phyloP scores from a whole-genome alignment of 2,329 filamentous ascomycete species.

The Claviceps quebecensis region DNA sequence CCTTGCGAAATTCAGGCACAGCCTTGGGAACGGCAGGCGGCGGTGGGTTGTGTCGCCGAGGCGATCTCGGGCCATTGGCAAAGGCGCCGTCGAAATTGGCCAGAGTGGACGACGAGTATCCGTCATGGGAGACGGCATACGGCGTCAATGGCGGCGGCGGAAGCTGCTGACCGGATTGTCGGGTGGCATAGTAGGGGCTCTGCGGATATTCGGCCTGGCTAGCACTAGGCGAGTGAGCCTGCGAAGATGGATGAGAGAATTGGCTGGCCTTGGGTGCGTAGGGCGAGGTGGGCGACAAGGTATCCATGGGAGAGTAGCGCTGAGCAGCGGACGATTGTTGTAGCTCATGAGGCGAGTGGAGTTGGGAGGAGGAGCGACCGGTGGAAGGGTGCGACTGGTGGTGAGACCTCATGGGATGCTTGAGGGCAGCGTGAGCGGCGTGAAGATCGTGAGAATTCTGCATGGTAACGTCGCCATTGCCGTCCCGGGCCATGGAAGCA shows the following conservation, averaged over 20 bases:
- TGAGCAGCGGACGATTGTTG: slow-evolving; percentile 65
- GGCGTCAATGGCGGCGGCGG: slow-evolving; percentile 63
- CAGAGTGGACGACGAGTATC: slow-evolving; percentile 60
- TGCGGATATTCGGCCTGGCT: slow-evolving; percentile 46
- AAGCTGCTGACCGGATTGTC: slow-evolving; percentile 30
- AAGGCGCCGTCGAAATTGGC: slow-evolving; percentile 57
- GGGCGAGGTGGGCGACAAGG: slow-evolving; percentile 64
- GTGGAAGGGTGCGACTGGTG: slow-evolving; percentile 58
- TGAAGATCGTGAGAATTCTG: slow-evolving; percentile 75
- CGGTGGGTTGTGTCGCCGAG: slow-evolving; percentile 33
- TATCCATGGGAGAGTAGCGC: slow-evolving; percentile 93
- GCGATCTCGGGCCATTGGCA: slow-evolving; percentile 41
- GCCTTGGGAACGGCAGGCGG: slow-evolving; percentile 36
- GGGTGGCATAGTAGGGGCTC: slow-evolving; percentile 42
- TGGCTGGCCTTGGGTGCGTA: slow-evolving; percentile 54
- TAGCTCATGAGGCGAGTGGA: slow-evolving; percentile 51
- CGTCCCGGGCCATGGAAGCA: slow-evolving; percentile 47
- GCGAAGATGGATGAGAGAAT: slow-evolving; percentile 35
- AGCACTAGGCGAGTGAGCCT: slow-evolving; percentile 64
- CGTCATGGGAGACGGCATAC: slow-evolving; percentile 53
- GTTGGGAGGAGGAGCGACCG: slow-evolving; percentile 38
- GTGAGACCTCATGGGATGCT: slow-evolving; percentile 69
- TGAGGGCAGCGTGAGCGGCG: slow-evolving; percentile 69
- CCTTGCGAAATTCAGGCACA: slow-evolving; percentile 77
- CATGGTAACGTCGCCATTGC: slow-evolving; percentile 69